Base-by-base conservation (phyloP, 345 rosid species). In the Eucalyptus regnans region DNA sequence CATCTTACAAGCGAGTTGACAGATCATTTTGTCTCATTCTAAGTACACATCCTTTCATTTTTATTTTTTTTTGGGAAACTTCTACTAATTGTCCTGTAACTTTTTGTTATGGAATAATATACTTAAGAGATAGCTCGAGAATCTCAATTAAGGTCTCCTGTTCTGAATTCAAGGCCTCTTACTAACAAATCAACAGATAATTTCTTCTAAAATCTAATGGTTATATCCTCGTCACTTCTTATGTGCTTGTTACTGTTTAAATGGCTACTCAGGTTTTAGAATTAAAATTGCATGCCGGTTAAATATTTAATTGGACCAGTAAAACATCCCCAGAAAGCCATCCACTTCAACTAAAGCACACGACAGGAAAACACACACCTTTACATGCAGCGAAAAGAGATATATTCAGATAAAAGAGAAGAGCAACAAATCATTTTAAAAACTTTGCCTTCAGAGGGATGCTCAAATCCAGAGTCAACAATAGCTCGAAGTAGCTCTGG, bases 401-500 rank as follows among this genome's bases (percentile, higher is more conserved):
- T 20, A 41, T 41, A 76, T 37, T 76, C 83, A 41, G 48, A 37
- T 20, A 41, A 76, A 76, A 64, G 23, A 76, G 83, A 41, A 41
- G 48, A 76, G 18, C 37, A 54, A 52, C 41, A 79, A 91, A 58
- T 66, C n/a, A 89, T 71, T 54, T 60, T 46, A 54, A 22, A 25
- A 17, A 25, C 48, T 51, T 92, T 94, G 93, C 99, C 99, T 98
- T 98, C 99, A 0, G 99, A 98, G 44, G 99, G 99, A 93, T 97
- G 99, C 95, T 98, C 99, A 94, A 98, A 98, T 86, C 99, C 99
- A 3, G 99, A 98, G 92, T 98, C 99, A 50, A 97, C 99, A 86
- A 98, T 98, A 12, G 99, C 97, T 43, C 99, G 94, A 86, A 98
- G 99, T 89, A 98, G 99, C 93, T 98, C 99, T 54, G 99, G 99